Base-by-base conservation (phyloP, 2,329 filamentous ascomycete species). In the Beauveria brongniartii region DNA sequence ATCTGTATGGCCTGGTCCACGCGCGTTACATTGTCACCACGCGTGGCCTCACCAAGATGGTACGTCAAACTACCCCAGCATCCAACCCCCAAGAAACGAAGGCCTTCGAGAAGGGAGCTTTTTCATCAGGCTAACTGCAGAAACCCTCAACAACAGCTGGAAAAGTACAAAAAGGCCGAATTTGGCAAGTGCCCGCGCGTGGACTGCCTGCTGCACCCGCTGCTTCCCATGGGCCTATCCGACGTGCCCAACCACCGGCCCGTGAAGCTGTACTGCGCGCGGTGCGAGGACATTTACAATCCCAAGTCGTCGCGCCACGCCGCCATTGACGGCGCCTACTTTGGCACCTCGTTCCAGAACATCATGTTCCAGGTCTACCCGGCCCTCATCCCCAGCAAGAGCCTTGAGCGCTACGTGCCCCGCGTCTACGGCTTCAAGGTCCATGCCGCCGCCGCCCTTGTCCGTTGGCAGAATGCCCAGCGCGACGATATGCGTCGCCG, bases 321-420 rank as follows among this genome's bases (percentile, higher is more conserved):
- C 55, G 84, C 89, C 62, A 97, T 99, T 70, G 94, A 99, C 73
- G 94, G 94, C 65, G 94, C 94, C 65, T 99, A 97, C 81, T 99
- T 99, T 68, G 94, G 94, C 67, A 92, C 93, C 53, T 96, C 91
- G 3, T 99, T 99, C 81, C 93, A 97, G 81, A 97, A 97, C 77
- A 97, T 99, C 75, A 86, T 99, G 64, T 97, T 99, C 80, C 94
- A 99, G 75, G 94, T 99, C 60, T 97, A 97, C 73, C 93, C 94
- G 6, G 86, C 90, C 26, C 82, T 99, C 67, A 86, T 95, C 56
- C 94, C 94, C 3, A 80, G 86, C 66, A 99, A 97, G 82, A 91
- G 86, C 67, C 81, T 87, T 64, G 87, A 91, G 65, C 85, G 94
- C 66, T 97, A 97, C 75, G 84, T 93, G 61, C 94, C 94, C 26